phyloP scores from a whole-genome alignment of 805 yeast genomes.

The Candida pini region DNA sequence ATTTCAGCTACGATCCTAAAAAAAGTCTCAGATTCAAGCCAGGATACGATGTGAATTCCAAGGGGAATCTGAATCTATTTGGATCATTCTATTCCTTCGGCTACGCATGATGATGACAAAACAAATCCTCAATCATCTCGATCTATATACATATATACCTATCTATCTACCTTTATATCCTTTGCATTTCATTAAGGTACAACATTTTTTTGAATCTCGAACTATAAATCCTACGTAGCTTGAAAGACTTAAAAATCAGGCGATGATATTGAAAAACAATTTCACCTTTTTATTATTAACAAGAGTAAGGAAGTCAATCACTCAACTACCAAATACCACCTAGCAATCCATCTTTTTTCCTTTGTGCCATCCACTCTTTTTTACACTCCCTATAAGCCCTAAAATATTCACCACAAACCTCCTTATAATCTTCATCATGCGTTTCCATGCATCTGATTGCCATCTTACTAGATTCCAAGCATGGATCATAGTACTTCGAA shows the following conservation, averaged over 20 bases:
- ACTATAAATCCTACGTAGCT: no score
- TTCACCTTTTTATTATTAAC: no score
- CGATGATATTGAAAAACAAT: no score
- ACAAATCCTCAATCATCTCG: no score
- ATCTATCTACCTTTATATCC: no score
- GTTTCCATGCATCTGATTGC: conserved; percentile 78
- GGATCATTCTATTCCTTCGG: conserved; percentile 22
- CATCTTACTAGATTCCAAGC: conserved; percentile 84
- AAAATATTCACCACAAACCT: conserved; percentile 71
- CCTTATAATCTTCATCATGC: conserved; percentile 64
- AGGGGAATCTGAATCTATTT: conserved; percentile 11
- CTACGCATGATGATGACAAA: conserved; percentile 11
- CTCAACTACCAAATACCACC: conserved; percentile 30
- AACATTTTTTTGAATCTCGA: no score
- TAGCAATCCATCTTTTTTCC: conserved; percentile 21
- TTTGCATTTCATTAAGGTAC: no score
- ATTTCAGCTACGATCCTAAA: conserved; percentile 16
- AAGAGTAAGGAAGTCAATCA: no score
- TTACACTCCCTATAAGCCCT: conserved; percentile 92
- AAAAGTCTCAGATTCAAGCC: conserved; percentile 21
- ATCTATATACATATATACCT: no score
- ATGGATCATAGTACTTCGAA: conserved; percentile 86
- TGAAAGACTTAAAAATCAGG: no score
- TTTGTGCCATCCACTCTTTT: conserved; percentile 54
- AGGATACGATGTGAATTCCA: conserved; percentile 5